A percentile compares a stretch with the other conserved stretches of the same genome.
These are phyloP conservation scores for barley (Hordeum vulgare) DNA, from an alignment of 176 grass and related monocot genomes.

Conservation along the genomic window DNA sequence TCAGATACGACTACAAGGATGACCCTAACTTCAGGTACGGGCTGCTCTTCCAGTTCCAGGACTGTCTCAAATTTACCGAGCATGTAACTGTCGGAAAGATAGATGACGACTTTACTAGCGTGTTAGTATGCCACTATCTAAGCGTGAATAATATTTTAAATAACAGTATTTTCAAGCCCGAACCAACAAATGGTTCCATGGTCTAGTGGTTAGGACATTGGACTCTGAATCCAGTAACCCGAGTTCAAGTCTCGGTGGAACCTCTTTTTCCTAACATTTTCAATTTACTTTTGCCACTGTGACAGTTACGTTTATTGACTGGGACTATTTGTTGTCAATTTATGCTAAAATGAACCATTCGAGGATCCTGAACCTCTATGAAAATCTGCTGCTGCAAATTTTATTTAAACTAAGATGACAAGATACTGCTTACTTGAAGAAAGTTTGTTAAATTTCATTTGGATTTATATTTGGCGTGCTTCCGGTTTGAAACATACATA, in stretches of 20 bases:
- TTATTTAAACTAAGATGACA: not conserved
- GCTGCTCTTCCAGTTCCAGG: not conserved
- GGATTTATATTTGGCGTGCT: not conserved
- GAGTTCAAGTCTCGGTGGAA: constrained; percentile 70
- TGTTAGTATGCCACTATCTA: not conserved
- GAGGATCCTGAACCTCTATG: not conserved
- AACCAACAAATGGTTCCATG: constrained; percentile 21
- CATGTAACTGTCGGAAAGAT: not conserved
- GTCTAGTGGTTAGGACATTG: constrained; percentile 79
- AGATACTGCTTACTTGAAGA: not conserved
- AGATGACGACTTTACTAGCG: no score
- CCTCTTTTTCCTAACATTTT: not conserved
- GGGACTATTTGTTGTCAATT: not conserved
- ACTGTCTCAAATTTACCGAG: not conserved
- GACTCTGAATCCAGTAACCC: constrained; percentile 78
- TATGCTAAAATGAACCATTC: not conserved
- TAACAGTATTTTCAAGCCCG: fast-evolving
- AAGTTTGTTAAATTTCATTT: not conserved
- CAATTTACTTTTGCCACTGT: not conserved
- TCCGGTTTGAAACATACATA: not conserved
- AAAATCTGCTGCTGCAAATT: not conserved
- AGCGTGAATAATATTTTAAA: no score
- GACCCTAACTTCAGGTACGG: constrained; percentile 39
- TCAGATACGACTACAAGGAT: constrained; percentile 26
- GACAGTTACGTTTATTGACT: not conserved